Base-by-base conservation (phyloP, 2,329 filamentous ascomycete genomes). In the Tolypocladium inflatum region DNA sequence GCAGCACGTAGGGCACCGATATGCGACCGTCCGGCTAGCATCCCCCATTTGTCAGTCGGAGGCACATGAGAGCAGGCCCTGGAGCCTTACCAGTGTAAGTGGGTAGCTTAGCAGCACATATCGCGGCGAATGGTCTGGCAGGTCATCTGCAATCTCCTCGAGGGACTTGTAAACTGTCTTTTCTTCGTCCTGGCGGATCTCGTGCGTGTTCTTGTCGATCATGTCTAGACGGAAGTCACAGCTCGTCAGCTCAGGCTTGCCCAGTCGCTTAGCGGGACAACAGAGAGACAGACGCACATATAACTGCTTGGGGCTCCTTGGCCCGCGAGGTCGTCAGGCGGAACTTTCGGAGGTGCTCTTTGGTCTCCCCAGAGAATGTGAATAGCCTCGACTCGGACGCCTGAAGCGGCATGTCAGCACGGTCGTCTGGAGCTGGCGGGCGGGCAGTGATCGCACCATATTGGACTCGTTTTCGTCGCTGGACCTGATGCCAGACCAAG, bases 91-190 rank as follows among this genome's bases (percentile, higher is more conserved):
- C 74, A 95, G 74, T 0, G 90, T 96, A 65, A 97, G 71, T 0
- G 94, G 94, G 71, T 97, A 94, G 74, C 91, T 96, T 55, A 99
- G 79, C 58, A 97, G 80, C 35, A 99, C 82, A 67, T 91, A 99
- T 60, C 94, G 85, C 15, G 94, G 94, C 8, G 91, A 86, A 70
- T 96, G 90, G 66, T 97, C 93, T 10, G 94, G 94, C 21, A 99
- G 83, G 68, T 96, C 92, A 57, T 97, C 93, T 61, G 80, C 86
- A 59, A 99, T 79, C 58, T 91, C 88, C 61, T 88, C 83, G 66
- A 99, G 83, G 62, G 87, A 86, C 54, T 83, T 88, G 78, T 96
- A 97, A 59, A 92, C 84, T 2, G 76, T 78, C 70, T 89, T 82
- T 61, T 89, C 87, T 62, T 91, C 87, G 64, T 90, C 87, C 66